Evolutionary conservation across 805 yeast species (phyloP).

Genomic region (Yamadazyma laniorum): DNA sequence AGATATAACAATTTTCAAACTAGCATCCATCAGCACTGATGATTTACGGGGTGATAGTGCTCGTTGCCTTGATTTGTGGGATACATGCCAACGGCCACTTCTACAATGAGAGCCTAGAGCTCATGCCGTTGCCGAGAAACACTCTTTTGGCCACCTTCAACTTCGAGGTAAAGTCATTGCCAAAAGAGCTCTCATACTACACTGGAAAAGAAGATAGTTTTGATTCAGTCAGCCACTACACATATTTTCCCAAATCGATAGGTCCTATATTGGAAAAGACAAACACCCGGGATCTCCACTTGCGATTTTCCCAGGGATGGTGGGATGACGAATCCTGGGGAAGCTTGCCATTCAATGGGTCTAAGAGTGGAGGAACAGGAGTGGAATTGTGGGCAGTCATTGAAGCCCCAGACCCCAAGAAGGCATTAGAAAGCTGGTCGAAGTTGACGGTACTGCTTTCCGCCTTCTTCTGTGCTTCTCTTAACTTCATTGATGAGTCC

Average conservation of each 20-base stretch:
- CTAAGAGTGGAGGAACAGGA: slow-evolving; percentile 85
- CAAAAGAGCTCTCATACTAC: slow-evolving; percentile 18
- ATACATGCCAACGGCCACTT: not conserved
- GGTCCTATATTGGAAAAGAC: slow-evolving; percentile 73
- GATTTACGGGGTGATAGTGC: slow-evolving; percentile 10
- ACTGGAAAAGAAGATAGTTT: not conserved
- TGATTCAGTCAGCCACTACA: slow-evolving; percentile 46
- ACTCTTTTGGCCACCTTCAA: slow-evolving; percentile 67
- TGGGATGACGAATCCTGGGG: slow-evolving; percentile 95
- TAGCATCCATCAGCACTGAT: slow-evolving; percentile 1
- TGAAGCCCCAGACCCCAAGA: slow-evolving; percentile 55
- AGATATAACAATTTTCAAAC: no score
- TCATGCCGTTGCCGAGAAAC: slow-evolving; percentile 75
- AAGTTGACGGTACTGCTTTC: slow-evolving; percentile 71
- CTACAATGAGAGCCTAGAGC: slow-evolving; percentile 54
- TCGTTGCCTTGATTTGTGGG: slow-evolving; percentile 21
- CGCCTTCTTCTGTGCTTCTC: slow-evolving; percentile 92
- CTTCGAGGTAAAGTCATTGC: slow-evolving; percentile 61
- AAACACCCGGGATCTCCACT: slow-evolving; percentile 69
- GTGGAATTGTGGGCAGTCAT: slow-evolving; percentile 90
- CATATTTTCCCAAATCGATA: slow-evolving; percentile 74
- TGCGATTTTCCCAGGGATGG: slow-evolving; percentile 90
- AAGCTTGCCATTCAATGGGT: slow-evolving; percentile 67
- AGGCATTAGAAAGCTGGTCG: slow-evolving; percentile 67
- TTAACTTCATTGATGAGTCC: slow-evolving; percentile 80